phyloP scores from a whole-genome alignment of 495 filamentous ascomycete genomes.

The Tuber umbilicatum region DNA sequence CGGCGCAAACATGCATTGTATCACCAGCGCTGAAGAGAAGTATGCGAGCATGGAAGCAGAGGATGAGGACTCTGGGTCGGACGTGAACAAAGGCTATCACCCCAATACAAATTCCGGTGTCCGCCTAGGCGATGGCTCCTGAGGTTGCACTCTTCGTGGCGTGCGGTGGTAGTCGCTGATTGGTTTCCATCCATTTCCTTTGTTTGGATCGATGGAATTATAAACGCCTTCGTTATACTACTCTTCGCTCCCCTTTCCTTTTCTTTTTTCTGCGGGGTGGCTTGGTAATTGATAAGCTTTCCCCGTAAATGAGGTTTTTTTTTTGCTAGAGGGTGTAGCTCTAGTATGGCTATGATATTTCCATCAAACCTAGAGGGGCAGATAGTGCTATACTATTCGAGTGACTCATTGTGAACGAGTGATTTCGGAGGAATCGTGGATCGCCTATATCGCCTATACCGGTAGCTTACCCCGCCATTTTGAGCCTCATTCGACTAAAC shows the following conservation, averaged over 20 bases:
- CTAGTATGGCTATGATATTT: background rate
- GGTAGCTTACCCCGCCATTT: background rate
- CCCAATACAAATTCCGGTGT: constrained; percentile 49
- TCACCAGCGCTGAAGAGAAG: constrained; percentile 71
- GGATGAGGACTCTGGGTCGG: constrained; percentile 43
- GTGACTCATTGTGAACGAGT: background rate
- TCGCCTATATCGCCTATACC: background rate
- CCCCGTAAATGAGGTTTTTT: background rate
- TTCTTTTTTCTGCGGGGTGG: background rate
- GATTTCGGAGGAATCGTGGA: background rate
- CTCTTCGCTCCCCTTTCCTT: too few species aligned
- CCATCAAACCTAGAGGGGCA: background rate
- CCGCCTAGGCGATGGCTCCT: constrained; percentile 40
- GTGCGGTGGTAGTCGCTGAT: background rate
- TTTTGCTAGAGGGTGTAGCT: background rate
- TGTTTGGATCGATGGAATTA: background rate
- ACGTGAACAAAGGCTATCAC: constrained; percentile 45
- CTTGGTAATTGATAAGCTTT: background rate
- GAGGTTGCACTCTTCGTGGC: background rate
- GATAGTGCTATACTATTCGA: background rate
- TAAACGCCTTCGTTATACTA: background rate
- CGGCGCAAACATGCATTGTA: constrained; percentile 77
- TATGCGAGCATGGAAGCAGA: constrained; percentile 53
- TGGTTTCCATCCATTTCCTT: background rate
- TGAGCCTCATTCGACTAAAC: background rate